These are phyloP conservation scores for Punctularia strigosozonata DNA, from an alignment of 768 basidiomycete genomes.

Conservation along the genomic window DNA sequence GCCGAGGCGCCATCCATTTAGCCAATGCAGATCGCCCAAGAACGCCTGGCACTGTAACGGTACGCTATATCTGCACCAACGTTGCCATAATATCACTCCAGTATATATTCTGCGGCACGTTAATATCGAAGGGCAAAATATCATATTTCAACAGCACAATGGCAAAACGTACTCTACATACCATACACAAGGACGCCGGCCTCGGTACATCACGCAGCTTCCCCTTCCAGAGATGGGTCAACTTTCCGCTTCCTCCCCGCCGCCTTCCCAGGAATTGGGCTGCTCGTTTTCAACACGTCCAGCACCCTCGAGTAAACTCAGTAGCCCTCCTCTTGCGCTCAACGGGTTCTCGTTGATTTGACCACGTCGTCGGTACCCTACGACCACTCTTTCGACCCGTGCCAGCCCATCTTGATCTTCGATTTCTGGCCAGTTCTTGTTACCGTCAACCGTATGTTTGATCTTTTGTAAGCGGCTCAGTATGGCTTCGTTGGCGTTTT, in stretches of 20 bases:
- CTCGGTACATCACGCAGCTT: neutral
- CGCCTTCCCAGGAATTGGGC: neutral
- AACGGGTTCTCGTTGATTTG: conserved; percentile 6
- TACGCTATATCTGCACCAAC: no score
- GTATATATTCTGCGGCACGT: no score
- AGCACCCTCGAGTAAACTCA: conserved; percentile 36
- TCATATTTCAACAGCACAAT: neutral
- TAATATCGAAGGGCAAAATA: neutral
- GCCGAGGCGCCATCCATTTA: no score
- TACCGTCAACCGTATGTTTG: conserved; percentile 31
- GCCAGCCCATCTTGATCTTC: conserved; percentile 28
- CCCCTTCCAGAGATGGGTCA: neutral
- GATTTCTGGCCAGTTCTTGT: conserved; percentile 27
- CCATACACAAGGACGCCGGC: neutral
- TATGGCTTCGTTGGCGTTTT: conserved; percentile 36
- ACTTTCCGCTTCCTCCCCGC: neutral
- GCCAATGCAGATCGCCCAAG: no score
- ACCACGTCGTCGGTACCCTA: conserved; percentile 21
- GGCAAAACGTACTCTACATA: neutral
- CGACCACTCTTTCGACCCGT: conserved; percentile 36
- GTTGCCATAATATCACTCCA: no score
- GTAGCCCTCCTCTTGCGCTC: conserved; percentile 24
- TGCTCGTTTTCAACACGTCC: conserved; percentile 11
- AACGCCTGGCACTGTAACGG: no score
- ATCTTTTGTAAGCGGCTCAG: conserved; percentile 41